Conservation (phyloP, 495 filamentous ascomycete genomes). For the Lichenothelia convexa region DNA sequence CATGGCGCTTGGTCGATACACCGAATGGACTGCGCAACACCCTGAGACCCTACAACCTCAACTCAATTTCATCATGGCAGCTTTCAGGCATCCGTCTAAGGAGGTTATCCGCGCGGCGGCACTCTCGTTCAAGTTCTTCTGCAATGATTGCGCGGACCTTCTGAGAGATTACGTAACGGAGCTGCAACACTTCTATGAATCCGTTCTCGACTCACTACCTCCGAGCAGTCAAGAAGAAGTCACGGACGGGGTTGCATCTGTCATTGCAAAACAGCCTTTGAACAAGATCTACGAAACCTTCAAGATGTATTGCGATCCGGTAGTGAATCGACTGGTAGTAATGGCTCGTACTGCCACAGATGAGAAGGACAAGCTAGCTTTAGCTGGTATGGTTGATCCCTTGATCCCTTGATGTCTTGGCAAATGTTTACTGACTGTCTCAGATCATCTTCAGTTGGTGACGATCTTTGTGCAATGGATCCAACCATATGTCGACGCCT, state of each 20-base stretch:
- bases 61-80: slow-evolving; percentile 81
- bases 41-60: slow-evolving; percentile 81
- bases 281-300: slow-evolving; percentile 64
- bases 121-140: slow-evolving; percentile 91
- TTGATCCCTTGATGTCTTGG: not conserved
- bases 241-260: slow-evolving; percentile 81
- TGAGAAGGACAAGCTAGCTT: slow-evolving; percentile 56
- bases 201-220: slow-evolving; percentile 67
- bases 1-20: slow-evolving; percentile 91
- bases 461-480: slow-evolving; percentile 76
- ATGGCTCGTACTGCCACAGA: slow-evolving; percentile 74
- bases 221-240: slow-evolving; percentile 80
- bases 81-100: slow-evolving; percentile 65
- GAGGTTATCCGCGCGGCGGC: slow-evolving; percentile 85
- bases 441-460: slow-evolving; percentile 77
- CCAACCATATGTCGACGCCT: slow-evolving; percentile 53
- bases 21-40: slow-evolving; percentile 91
- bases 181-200: slow-evolving; percentile 80
- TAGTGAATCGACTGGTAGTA: slow-evolving; percentile 68
- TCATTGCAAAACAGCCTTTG: slow-evolving; percentile 69
- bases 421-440: slow-evolving; percentile 12
- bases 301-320: slow-evolving; percentile 85
- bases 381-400: slow-evolving; percentile 49
- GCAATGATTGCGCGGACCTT: slow-evolving; percentile 76
- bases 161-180: slow-evolving; percentile 62